These are phyloP conservation scores for Colletotrichum spaethianum DNA, from an alignment of 2,329 filamentous ascomycete species.

Conservation along the genomic window DNA sequence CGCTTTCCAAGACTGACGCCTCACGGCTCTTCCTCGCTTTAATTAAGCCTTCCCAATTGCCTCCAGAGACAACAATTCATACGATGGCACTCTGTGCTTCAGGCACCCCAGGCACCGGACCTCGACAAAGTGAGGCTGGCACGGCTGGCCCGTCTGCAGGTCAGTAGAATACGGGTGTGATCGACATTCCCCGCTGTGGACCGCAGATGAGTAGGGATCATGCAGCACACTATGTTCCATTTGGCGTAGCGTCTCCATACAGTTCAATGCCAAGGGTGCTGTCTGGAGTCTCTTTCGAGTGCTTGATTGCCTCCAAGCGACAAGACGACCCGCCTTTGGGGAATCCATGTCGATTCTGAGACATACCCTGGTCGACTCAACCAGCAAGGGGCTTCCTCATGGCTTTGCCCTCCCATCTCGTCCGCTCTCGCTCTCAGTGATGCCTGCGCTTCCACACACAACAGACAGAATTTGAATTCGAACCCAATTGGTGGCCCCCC, in stretches of 20 bases:
- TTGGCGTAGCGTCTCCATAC: constrained; percentile 36
- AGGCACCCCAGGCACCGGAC: constrained; percentile 33
- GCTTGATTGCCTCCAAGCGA: constrained; percentile 30
- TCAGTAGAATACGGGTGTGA: constrained; percentile 47
- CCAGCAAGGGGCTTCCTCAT: constrained; percentile 35
- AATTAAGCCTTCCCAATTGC: constrained; percentile 44
- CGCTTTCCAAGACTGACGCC: constrained; percentile 35
- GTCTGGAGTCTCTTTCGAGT: constrained; percentile 35
- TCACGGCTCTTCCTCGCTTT: constrained; percentile 52
- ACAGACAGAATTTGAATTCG: constrained; percentile 7
- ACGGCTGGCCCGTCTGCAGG: constrained; percentile 40
- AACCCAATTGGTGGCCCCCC: constrained; percentile 13
- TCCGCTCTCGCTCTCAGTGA: constrained; percentile 19
- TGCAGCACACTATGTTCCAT: constrained; percentile 20
- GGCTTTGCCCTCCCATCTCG: constrained; percentile 26
- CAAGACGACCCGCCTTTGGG: constrained; percentile 45
- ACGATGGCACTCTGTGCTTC: constrained; percentile 29
- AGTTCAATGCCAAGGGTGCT: constrained; percentile 36
- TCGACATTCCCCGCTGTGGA: constrained; percentile 48
- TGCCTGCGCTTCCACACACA: constrained; percentile 19
- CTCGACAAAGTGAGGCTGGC: constrained; percentile 40
- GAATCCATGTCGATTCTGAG: constrained; percentile 53
- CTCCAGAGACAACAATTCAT: constrained; percentile 26
- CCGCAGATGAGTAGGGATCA: constrained; percentile 40
- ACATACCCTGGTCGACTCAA: constrained; percentile 48